Evolutionary conservation across 2,329 filamentous ascomycete genomes (phyloP).

Genomic region (Alternaria sp.): DNA sequence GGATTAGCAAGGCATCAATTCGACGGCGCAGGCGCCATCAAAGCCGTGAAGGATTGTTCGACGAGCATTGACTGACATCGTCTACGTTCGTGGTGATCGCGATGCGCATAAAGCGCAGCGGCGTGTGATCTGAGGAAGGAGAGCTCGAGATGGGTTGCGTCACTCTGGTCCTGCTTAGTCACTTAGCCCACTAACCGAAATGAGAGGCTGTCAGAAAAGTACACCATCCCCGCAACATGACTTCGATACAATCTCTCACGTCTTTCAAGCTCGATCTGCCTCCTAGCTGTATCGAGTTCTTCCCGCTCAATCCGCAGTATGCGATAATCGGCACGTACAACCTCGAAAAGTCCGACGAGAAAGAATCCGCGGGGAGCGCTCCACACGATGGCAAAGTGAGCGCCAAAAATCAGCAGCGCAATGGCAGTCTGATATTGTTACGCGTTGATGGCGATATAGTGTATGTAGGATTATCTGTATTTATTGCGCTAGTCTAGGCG

Average conservation of each 20-base stretch:
- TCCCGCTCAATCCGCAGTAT: constrained; percentile 64
- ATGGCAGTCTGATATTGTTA: constrained; percentile 76
- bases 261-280: constrained; percentile 68
- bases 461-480: constrained; percentile 56
- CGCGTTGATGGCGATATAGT: constrained; percentile 58
- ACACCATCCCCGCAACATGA: constrained; percentile 28
- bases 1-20: constrained; percentile 40
- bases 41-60: background rate
- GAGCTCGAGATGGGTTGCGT: background rate
- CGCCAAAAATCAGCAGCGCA: constrained; percentile 65
- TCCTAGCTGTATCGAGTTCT: constrained; percentile 80
- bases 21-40: constrained; percentile 1
- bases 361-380: constrained; percentile 22
- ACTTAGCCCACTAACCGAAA: constrained; percentile 24
- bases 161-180: constrained; percentile 16
- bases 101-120: background rate
- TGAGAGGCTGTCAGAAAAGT: constrained; percentile 7
- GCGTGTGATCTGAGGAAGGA: background rate
- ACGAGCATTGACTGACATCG: background rate
- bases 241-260: constrained; percentile 51
- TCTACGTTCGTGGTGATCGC: background rate
- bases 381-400: constrained; percentile 24
- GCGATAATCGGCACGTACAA: constrained; percentile 87
- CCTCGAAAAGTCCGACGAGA: constrained; percentile 61
- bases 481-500: background rate